Percentiles rank a stretch among this genome's conserved stretches.
Conservation (phyloP, 805 yeast genomes). For the Cyberlindnera nakhonratchasimensis region DNA sequence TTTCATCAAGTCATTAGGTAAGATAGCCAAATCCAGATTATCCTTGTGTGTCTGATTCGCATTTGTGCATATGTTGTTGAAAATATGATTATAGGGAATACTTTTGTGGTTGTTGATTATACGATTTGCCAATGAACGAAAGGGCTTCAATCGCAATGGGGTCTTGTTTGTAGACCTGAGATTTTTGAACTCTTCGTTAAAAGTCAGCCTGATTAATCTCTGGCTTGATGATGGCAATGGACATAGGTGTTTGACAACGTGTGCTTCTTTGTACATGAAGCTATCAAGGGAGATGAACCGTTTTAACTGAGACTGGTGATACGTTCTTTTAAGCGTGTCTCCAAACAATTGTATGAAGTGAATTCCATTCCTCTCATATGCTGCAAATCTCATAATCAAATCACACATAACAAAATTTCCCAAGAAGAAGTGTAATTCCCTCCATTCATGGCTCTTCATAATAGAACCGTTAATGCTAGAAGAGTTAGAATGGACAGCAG, state of each 20-base stretch:
- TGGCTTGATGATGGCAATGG: constrained; percentile 13
- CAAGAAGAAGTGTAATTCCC: constrained; percentile 17
- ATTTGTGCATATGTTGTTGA: constrained; percentile 34
- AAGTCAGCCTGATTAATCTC: constrained; percentile 8
- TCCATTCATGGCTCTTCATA: constrained; percentile 46
- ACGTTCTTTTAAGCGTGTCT: constrained; percentile 1
- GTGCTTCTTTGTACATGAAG: constrained; percentile 16
- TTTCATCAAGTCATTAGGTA: constrained; percentile 34
- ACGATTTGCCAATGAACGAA: constrained; percentile 16
- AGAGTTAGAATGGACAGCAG: constrained; percentile 31
- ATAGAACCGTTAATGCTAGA: constrained; percentile 37
- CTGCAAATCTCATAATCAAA: constrained; percentile 15
- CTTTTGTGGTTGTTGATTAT: constrained; percentile 34
- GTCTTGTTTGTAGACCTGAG: constrained; percentile 24
- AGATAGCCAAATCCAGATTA: constrained; percentile 34
- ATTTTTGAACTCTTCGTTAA: constrained; percentile 12
- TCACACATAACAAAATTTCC: constrained; percentile 15
- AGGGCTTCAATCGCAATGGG: constrained; percentile 20
- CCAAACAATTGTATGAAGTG: constrained; percentile 21
- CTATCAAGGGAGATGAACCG: constrained; percentile 9
- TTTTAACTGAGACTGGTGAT: neutral
- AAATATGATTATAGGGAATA: constrained; percentile 35
- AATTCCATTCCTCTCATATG: constrained; percentile 3
- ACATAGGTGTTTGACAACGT: neutral
- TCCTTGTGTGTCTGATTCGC: constrained; percentile 6